Conservation (phyloP, 108 stramenopile genomes). For the Nitzschia putrida region DNA sequence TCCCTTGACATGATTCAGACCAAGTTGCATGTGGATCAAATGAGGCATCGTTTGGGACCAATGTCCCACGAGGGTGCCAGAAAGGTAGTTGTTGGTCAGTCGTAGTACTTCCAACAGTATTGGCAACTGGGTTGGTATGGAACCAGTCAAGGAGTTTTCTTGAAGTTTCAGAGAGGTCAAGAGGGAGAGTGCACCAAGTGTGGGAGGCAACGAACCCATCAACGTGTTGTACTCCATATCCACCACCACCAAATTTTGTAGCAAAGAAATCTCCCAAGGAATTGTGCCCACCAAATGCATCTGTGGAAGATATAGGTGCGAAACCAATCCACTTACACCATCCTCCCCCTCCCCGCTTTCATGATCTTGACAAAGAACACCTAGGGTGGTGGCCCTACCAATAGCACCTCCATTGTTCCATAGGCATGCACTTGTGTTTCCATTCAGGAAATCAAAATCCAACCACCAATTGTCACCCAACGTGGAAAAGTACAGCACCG, state of each 20-base stretch:
- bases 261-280: slow-evolving; percentile 17
- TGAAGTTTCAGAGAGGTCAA: background rate
- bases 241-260: background rate
- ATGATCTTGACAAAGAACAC: too few species aligned
- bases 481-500: slow-evolving; percentile 12
- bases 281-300: slow-evolving; percentile 5
- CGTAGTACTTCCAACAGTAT: background rate
- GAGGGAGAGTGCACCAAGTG: background rate
- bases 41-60: slow-evolving; percentile 11
- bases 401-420: background rate
- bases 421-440: background rate
- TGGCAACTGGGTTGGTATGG: background rate
- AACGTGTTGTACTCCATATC: slow-evolving; percentile 30
- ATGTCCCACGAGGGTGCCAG: slow-evolving; percentile 10
- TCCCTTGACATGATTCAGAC: background rate
- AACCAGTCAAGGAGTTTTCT: slow-evolving; percentile 3
- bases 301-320: background rate
- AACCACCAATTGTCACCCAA: background rate
- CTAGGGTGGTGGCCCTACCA: too few species aligned
- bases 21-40: background rate
- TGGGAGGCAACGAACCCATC: slow-evolving; percentile 23
- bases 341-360: too few species aligned
- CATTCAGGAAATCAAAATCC: background rate
- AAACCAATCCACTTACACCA: background rate
- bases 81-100: slow-evolving; percentile 12